Evolutionary conservation across 345 rosid species (phyloP).

Genomic region (Camelina laxa): DNA sequence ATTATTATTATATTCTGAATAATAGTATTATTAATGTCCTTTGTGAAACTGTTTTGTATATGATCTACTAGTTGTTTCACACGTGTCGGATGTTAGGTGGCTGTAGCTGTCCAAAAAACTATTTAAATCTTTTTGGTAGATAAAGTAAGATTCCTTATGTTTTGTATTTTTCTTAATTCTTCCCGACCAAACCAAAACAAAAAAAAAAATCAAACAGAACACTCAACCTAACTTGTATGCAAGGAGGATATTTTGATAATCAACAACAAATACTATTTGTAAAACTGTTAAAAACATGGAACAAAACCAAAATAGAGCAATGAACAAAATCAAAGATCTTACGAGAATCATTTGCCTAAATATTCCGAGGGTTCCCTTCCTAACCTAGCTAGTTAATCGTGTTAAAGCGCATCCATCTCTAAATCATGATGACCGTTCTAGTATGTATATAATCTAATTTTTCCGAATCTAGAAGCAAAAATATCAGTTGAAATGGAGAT

Average conservation of each 20-base stretch:
- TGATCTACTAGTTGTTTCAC: conserved; percentile 20
- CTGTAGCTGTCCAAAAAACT: conserved; percentile 22
- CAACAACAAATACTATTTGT: not conserved
- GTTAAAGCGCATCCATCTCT: conserved; percentile 14
- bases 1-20: not conserved
- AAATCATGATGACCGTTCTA: not conserved
- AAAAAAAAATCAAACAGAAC: conserved; percentile 1
- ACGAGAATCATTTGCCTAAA: not conserved
- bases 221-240: conserved; percentile 5
- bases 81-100: conserved; percentile 44
- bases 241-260: not conserved
- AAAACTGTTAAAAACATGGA: conserved; percentile 18
- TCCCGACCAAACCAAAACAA: conserved; percentile 50
- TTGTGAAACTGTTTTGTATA: not conserved
- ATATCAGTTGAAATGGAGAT: not conserved
- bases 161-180: conserved; percentile 62
- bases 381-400: not conserved
- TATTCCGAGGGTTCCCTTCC: conserved; percentile 3
- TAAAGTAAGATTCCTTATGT: conserved; percentile 70
- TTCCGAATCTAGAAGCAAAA: not conserved
- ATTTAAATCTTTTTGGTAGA: conserved; percentile 20
- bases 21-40: not conserved
- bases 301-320: not conserved
- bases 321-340: conserved; percentile 17
- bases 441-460: not conserved